phyloP scores from a whole-genome alignment of 257 asterid genomes.

The Solanum clarkiae region DNA sequence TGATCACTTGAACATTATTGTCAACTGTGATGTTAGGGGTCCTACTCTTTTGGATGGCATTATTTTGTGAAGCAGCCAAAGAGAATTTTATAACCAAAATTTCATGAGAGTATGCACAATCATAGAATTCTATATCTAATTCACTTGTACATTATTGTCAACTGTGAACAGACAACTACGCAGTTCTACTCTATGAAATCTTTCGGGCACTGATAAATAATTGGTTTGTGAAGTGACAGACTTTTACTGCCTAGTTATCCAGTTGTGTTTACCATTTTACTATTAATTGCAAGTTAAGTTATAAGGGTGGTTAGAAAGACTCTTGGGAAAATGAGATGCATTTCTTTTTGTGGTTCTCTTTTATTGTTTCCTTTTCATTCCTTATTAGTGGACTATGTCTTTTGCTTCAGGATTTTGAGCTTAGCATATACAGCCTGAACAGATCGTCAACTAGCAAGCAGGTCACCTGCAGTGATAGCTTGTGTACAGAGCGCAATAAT shows the following conservation, averaged over 20 bases:
- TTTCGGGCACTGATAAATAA: not conserved
- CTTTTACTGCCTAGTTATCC: not conserved
- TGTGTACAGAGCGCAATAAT: slow-evolving; percentile 31
- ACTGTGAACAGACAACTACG: not conserved
- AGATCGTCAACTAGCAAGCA: slow-evolving; percentile 61
- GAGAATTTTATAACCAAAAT: not conserved
- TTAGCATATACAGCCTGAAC: slow-evolving; percentile 49
- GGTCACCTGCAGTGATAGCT: slow-evolving; percentile 51
- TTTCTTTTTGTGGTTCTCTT: not conserved
- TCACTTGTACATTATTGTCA: not conserved
- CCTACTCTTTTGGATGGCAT: not conserved
- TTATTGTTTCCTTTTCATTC: not conserved
- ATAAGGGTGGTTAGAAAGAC: not conserved
- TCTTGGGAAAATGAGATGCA: not conserved
- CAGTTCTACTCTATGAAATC: not conserved
- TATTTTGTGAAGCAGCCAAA: not conserved
- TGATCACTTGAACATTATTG: not conserved
- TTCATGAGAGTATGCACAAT: not conserved
- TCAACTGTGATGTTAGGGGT: not conserved
- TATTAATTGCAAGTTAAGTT: not conserved
- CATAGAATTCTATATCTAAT: not conserved
- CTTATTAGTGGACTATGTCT: not conserved
- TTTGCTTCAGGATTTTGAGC: slow-evolving; percentile 60
- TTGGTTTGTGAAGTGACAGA: not conserved
- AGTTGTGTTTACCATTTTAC: not conserved